phyloP scores from a whole-genome alignment of 192 early-diverging fungal genomes.

The Rhizophagus clarus region DNA sequence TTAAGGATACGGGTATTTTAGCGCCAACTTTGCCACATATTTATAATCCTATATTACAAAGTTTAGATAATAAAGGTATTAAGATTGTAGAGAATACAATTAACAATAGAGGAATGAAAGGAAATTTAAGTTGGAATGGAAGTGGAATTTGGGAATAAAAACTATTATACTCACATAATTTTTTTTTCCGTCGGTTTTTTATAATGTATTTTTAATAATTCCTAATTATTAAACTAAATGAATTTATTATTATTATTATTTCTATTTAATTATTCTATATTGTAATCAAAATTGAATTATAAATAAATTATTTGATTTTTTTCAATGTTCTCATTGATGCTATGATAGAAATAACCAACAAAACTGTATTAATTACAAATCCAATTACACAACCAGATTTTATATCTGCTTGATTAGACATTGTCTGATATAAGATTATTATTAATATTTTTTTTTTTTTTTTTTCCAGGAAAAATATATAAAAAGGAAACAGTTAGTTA shows the following conservation, averaged over 20 bases:
- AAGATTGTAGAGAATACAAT: constrained; percentile 58
- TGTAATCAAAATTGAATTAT: too few species aligned
- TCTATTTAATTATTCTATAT: too few species aligned
- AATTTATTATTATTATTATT: too few species aligned
- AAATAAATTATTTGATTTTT: not conserved
- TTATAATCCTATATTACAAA: constrained; percentile 70
- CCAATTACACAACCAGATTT: constrained; percentile 46
- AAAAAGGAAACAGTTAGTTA: not conserved
- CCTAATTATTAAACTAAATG: too few species aligned
- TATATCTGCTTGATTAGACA: constrained; percentile 46
- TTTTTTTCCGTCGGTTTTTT: too few species aligned
- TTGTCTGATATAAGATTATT: constrained; percentile 41
- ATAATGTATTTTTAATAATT: too few species aligned
- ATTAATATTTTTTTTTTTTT: not conserved
- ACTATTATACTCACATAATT: not conserved
- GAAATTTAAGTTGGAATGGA: constrained; percentile 40
- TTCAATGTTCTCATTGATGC: not conserved
- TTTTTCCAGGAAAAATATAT: too few species aligned
- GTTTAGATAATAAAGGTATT: constrained; percentile 65
- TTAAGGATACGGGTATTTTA: constrained; percentile 63
- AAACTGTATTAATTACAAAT: constrained; percentile 37
- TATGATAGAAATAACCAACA: constrained; percentile 32
- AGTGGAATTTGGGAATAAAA: constrained; percentile 44
- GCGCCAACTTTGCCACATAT: constrained; percentile 70
- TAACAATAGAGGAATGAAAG: constrained; percentile 43